Conservation (phyloP, 208 protist genomes). For the Trypanosoma caninum region DNA sequence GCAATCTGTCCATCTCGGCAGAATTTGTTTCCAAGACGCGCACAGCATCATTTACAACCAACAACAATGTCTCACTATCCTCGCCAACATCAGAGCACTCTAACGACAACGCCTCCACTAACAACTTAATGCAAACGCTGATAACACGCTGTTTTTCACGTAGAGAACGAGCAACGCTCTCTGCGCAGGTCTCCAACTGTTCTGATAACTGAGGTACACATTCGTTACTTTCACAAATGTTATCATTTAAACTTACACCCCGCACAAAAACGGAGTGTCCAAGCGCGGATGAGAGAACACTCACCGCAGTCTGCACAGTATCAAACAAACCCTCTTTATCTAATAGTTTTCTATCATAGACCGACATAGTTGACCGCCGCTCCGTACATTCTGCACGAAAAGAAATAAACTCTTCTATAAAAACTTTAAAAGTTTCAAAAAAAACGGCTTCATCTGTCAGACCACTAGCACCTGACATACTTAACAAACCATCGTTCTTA, state of each 20-base stretch:
- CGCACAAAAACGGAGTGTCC: too few species aligned
- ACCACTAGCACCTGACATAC: too few species aligned
- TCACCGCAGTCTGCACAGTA: conserved; percentile 4
- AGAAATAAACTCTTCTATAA: conserved; percentile 11
- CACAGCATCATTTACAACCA: neutral
- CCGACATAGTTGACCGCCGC: neutral
- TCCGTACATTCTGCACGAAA: conserved; percentile 12
- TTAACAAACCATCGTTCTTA: neutral
- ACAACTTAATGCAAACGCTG: neutral
- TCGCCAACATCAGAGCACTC: neutral
- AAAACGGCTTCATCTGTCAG: too few species aligned
- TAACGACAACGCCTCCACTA: conserved; percentile 7
- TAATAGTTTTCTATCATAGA: neutral
- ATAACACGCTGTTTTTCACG: conserved; percentile 19
- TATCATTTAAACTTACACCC: too few species aligned
- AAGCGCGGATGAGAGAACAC: neutral
- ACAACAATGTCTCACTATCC: neutral
- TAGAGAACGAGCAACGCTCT: neutral
- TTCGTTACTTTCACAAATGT: neutral
- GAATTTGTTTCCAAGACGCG: neutral
- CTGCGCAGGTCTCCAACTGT: neutral
- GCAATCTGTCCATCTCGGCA: conserved; percentile 2
- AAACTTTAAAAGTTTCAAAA: conserved; percentile 9
- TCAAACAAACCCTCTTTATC: conserved; percentile 1
- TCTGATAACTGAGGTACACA: neutral